Evolutionary conservation across 805 yeast species (phyloP).

Genomic region (Diddensiella transvaalensis): DNA sequence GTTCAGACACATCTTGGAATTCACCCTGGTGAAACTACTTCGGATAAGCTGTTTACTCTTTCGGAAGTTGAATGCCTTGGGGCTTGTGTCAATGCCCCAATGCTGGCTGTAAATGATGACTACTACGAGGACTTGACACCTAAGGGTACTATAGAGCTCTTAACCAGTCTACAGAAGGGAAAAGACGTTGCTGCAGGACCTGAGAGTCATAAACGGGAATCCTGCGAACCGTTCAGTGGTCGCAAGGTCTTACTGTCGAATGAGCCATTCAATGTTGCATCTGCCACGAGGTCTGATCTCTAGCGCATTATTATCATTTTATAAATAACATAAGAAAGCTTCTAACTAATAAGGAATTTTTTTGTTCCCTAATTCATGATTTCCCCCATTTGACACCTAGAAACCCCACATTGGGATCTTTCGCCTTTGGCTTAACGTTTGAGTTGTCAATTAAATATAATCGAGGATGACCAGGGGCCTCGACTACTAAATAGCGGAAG

Average conservation of each 20-base stretch:
- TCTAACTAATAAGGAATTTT: not conserved
- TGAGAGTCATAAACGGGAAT: constrained; percentile 54
- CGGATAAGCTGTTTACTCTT: constrained; percentile 70
- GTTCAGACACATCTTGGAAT: constrained; percentile 56
- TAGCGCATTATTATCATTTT: constrained; percentile 27
- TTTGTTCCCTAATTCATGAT: too few species aligned
- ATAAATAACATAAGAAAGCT: too few species aligned
- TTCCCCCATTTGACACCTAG: constrained; percentile 89
- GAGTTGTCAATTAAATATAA: constrained; percentile 51
- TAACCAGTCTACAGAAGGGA: constrained; percentile 63
- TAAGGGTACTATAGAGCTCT: constrained; percentile 56
- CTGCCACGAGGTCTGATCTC: constrained; percentile 69
- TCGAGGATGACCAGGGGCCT: constrained; percentile 66
- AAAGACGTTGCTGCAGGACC: constrained; percentile 66
- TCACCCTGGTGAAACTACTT: constrained; percentile 74
- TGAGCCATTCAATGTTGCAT: constrained; percentile 66
- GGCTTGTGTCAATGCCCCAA: constrained; percentile 89
- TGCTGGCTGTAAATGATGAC: constrained; percentile 81
- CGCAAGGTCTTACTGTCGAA: constrained; percentile 55
- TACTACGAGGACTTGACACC: constrained; percentile 77
- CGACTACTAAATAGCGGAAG: constrained; percentile 68
- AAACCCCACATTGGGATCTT: constrained; percentile 50
- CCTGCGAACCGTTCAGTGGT: constrained; percentile 77
- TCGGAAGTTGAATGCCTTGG: constrained; percentile 91
- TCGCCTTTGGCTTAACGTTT: constrained; percentile 46